A percentile compares a stretch with the other conserved stretches of the same genome.
phyloP scores from a whole-genome alignment of 169 alveolate species.

The Pseudocohnilembus persalinus region DNA sequence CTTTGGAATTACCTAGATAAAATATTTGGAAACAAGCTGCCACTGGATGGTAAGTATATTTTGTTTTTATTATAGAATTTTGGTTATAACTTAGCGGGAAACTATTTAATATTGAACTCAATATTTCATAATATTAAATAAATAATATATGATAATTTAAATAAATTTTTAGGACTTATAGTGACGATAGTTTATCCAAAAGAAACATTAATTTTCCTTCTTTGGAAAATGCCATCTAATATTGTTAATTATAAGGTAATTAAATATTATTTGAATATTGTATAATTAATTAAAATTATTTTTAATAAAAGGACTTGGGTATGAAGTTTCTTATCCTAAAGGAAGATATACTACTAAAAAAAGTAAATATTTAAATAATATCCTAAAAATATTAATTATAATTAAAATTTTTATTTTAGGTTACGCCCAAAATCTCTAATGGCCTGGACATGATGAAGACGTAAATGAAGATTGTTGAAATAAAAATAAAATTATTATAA shows the following conservation, averaged over 20 bases:
- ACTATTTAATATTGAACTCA: too few relatives aligned
- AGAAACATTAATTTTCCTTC: slow-evolving; percentile 16
- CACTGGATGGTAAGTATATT: slow-evolving; percentile 13
- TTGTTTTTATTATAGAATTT: too few relatives aligned
- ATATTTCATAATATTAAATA: too few relatives aligned
- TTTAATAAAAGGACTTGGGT: slow-evolving; percentile 16
- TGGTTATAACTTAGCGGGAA: too few relatives aligned
- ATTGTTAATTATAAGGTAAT: slow-evolving; percentile 17
- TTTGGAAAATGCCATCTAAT: slow-evolving; percentile 18
- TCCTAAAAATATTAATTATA: not conserved
- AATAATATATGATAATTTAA: not conserved
- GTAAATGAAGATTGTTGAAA: slow-evolving; percentile 21
- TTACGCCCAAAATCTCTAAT: slow-evolving; percentile 12
- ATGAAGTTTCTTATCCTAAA: slow-evolving; percentile 21
- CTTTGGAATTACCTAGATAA: slow-evolving; percentile 16
- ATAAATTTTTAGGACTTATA: slow-evolving; percentile 1
- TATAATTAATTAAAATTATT: not conserved
- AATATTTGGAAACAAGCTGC: slow-evolving; percentile 1
- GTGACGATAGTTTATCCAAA: slow-evolving; percentile 23
- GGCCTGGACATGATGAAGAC: slow-evolving; percentile 33
- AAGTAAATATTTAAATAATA: slow-evolving; percentile 1
- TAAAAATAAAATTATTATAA: not conserved
- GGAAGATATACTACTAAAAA: slow-evolving; percentile 10
- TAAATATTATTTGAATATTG: not conserved
- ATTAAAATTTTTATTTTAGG: not conserved